Evolutionary conservation across 108 stramenopile genomes (phyloP).

Genomic region (Nitzschia sp.): DNA sequence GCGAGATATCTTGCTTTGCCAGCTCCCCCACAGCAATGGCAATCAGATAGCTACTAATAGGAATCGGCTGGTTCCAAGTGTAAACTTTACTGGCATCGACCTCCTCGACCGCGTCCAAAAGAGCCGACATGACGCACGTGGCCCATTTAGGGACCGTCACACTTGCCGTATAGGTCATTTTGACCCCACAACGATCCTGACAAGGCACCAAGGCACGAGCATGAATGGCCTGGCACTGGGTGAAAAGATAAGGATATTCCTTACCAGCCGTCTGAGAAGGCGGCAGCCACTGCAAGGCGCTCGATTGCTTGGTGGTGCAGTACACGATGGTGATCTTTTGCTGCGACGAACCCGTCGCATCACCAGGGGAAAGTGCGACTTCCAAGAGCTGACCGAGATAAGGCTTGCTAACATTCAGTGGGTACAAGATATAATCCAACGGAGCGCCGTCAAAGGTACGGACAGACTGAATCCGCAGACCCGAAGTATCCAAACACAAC

Average conservation of each 20-base stretch:
- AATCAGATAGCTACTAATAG: conserved; percentile 93
- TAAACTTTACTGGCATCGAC: conserved; percentile 32
- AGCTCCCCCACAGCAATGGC: conserved; percentile 94
- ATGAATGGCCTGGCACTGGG: conserved; percentile 98
- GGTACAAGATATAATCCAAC: conserved; percentile 40
- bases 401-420: conserved; percentile 31
- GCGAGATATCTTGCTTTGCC: conserved; percentile 67
- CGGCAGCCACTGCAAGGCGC: conserved; percentile 93
- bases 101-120: conserved; percentile 33
- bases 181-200: conserved; percentile 87
- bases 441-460: conserved; percentile 33
- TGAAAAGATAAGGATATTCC: conserved; percentile 93
- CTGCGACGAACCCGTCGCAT: background rate
- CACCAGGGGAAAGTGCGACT: conserved; percentile 41
- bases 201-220: conserved; percentile 94
- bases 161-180: conserved; percentile 87
- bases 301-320: conserved; percentile 63
- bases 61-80: conserved; percentile 85
- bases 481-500: conserved; percentile 61
- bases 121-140: conserved; percentile 93
- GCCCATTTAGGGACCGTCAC: conserved; percentile 91
- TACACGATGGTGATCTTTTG: conserved; percentile 72
- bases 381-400: conserved; percentile 59
- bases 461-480: conserved; percentile 55
- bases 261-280: conserved; percentile 93